Evolutionary conservation across 495 filamentous ascomycete genomes (phyloP).

Genomic region (Cercophora scortea): DNA sequence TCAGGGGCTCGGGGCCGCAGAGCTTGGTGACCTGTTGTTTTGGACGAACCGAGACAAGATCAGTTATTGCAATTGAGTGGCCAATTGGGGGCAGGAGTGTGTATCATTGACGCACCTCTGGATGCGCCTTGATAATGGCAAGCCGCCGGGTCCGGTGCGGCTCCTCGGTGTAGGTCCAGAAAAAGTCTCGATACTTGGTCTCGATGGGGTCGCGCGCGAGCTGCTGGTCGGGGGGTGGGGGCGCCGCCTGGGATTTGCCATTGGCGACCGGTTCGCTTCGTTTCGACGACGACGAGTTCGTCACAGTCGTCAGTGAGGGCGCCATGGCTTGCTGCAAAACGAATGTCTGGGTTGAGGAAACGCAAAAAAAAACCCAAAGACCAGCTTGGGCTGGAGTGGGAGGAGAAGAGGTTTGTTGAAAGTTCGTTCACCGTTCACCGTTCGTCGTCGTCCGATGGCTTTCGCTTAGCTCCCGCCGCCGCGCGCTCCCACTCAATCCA

Average conservation of each 20-base stretch:
- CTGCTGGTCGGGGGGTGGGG: too few relatives aligned
- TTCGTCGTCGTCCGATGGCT: too few relatives aligned
- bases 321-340: not conserved
- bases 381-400: too few relatives aligned
- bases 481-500: too few relatives aligned
- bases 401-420: too few relatives aligned
- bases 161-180: conserved; percentile 98
- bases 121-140: conserved; percentile 97
- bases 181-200: conserved; percentile 43
- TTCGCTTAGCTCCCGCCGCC: too few relatives aligned
- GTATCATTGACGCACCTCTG: conserved; percentile 58
- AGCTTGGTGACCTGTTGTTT: conserved; percentile 78
- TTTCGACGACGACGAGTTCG: not conserved
- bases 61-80: conserved; percentile 2
- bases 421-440: too few relatives aligned
- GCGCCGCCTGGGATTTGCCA: conserved; percentile 2
- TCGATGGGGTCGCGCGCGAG: conserved; percentile 26
- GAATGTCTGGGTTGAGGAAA: too few relatives aligned
- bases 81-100: too few relatives aligned
- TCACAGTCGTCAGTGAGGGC: not conserved
- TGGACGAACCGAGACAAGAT: not conserved
- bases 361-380: too few relatives aligned
- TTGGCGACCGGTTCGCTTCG: conserved; percentile 5
- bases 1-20: conserved; percentile 92
- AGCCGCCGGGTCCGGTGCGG: conserved; percentile 84